Conservation (phyloP, 2,329 filamentous ascomycete genomes). For the Alternaria incomplexa region DNA sequence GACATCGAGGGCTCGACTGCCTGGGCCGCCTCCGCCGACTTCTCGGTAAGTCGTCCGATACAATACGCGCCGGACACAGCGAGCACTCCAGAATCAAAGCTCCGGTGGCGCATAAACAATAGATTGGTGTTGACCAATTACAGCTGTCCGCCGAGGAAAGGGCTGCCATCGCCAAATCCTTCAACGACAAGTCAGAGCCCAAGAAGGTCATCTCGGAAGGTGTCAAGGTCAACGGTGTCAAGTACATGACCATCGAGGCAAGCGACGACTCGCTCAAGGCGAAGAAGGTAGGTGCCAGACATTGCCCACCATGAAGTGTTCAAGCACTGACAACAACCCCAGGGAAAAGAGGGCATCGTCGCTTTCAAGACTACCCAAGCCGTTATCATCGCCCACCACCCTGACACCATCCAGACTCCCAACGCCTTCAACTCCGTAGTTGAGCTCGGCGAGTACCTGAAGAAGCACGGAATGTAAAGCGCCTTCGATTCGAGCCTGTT, state of each 20-base stretch:
- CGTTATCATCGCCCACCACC: conserved; percentile 87
- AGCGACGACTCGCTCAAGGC: conserved; percentile 83
- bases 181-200: conserved; percentile 63
- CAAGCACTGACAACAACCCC: conserved; percentile 15
- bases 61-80: conserved; percentile 3
- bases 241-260: conserved; percentile 77
- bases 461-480: conserved; percentile 74
- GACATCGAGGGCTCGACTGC: conserved; percentile 60
- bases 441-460: conserved; percentile 85
- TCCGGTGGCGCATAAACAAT: background rate
- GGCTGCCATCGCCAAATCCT: conserved; percentile 58
- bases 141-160: conserved; percentile 63
- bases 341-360: conserved; percentile 81
- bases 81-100: background rate
- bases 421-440: conserved; percentile 80
- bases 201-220: conserved; percentile 75
- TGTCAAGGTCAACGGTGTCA: conserved; percentile 75
- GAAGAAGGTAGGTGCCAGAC: conserved; percentile 69
- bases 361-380: conserved; percentile 88
- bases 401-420: conserved; percentile 73
- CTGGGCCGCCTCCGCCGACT: conserved; percentile 85
- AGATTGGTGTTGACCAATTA: conserved; percentile 15
- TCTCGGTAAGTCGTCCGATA: conserved; percentile 66
- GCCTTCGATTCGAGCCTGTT: conserved; percentile 18
- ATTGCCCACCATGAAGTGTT: background rate